Conservation (phyloP, 2,329 filamentous ascomycete genomes). For the Aphanoascus verrucosus region DNA sequence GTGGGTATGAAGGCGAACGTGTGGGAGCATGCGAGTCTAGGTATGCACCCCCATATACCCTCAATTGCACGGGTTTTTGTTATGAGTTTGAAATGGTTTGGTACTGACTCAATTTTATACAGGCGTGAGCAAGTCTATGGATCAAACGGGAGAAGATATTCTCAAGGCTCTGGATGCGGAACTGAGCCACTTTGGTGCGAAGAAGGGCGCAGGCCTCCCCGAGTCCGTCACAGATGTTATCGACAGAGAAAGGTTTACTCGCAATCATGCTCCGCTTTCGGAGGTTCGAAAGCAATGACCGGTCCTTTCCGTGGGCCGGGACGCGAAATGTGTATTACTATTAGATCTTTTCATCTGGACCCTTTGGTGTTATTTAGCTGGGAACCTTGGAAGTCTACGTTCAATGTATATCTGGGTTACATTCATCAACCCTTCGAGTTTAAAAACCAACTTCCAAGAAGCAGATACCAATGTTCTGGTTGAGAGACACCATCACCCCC, state of each 20-base stretch:
- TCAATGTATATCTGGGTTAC: conserved; percentile 1
- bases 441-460: no score
- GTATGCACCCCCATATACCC: conserved; percentile 36
- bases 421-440: neutral
- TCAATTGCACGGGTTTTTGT: conserved; percentile 3
- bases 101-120: conserved; percentile 14
- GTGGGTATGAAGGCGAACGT: conserved; percentile 98
- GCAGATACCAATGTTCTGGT: no score
- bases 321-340: neutral
- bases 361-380: neutral
- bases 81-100: neutral
- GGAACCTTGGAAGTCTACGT: conserved; percentile 2
- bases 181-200: conserved; percentile 34
- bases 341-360: neutral
- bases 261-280: conserved; percentile 28
- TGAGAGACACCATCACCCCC: no score
- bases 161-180: conserved; percentile 33
- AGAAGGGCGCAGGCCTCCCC: conserved; percentile 22
- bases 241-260: conserved; percentile 29
- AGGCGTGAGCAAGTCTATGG: conserved; percentile 36
- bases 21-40: conserved; percentile 71
- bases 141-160: conserved; percentile 28
- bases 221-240: conserved; percentile 28
- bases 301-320: neutral
- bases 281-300: conserved; percentile 21